phyloP scores from a whole-genome alignment of 1,139 yeast species.

The Magnusiomyces tetraspermus region DNA sequence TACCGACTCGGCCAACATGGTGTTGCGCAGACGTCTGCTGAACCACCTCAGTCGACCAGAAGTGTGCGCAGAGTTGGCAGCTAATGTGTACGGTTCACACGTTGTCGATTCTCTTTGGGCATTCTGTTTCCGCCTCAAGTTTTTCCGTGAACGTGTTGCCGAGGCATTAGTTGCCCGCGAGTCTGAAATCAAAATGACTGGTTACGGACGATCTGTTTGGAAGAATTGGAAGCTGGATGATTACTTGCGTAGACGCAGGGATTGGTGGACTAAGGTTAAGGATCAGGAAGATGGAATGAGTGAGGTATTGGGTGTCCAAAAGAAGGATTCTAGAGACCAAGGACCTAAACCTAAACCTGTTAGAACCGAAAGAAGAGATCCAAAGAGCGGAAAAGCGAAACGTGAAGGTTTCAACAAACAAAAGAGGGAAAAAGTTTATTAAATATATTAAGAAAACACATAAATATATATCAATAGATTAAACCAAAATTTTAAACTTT shows the following conservation, averaged over 20 bases:
- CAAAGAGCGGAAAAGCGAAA: constrained; percentile 1
- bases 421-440: not conserved
- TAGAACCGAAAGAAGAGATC: not conserved
- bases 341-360: not conserved
- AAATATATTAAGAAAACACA: not conserved
- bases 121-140: constrained; percentile 65
- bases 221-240: constrained; percentile 86
- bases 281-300: constrained; percentile 46
- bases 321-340: not conserved
- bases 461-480: not conserved
- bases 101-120: constrained; percentile 77
- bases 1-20: constrained; percentile 30
- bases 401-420: not conserved
- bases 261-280: constrained; percentile 71
- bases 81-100: constrained; percentile 89
- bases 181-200: constrained; percentile 68
- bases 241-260: constrained; percentile 62
- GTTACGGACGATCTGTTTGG: constrained; percentile 89
- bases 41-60: constrained; percentile 45
- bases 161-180: constrained; percentile 52
- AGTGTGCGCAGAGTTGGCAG: constrained; percentile 47
- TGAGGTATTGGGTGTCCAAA: constrained; percentile 1
- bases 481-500: not conserved
- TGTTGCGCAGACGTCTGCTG: constrained; percentile 58
- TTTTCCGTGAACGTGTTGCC: constrained; percentile 82